Base-by-base conservation (phyloP, 805 yeast species). In the Tetrapisispora taiwanensis region DNA sequence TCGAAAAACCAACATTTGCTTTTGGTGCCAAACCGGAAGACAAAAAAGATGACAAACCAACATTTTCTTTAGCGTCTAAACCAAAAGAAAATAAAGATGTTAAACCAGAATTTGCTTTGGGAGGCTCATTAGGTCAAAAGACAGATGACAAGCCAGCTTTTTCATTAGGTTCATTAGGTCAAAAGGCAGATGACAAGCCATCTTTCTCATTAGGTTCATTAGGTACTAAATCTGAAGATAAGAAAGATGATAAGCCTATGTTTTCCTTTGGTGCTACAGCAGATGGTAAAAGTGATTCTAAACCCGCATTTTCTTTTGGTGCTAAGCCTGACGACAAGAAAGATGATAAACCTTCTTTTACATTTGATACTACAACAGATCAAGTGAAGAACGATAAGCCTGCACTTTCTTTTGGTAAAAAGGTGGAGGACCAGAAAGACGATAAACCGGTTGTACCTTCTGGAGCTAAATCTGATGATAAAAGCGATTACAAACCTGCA, bases 191-290 rank as follows among this genome's bases (percentile, higher is more conserved):
- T 1, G 41, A 38, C 13, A 39, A 41, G 18, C 44, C 50, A 10
- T 36, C 47, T 30, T 44, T 36, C 13, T 38, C 48, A n/a, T 45
- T 48, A 48, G 55, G 32, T 15, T 38, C 48, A n/a, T 45, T 48
- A 48, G 55, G 32, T 15, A 39, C 48, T 10, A 28, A 50, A 6
- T 4, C 27, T 12, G 41, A 30, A 3, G 41, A 30, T 3, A 44
- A 28, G 14, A 30, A 30, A 30, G 26, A 37, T 4, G 34, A 41
- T 3, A 50, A 49, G 14, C 47, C 49, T 18, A 36, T 56, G 9
- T 48, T 53, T 38, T 40, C 52, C 9, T 54, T 52, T 46, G 55
- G 53, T 15, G 32, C 48, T 7, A 45, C 50, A 22, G 18, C 47
- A n/a, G 51, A 47, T 4, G 48, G 41, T 8, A 45, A 43, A 5